Percentiles rank a stretch among this genome's conserved stretches.
These are phyloP conservation scores for Paramecium bursaria DNA, from an alignment of 73 alveolate genomes.

Conservation along the genomic window DNA sequence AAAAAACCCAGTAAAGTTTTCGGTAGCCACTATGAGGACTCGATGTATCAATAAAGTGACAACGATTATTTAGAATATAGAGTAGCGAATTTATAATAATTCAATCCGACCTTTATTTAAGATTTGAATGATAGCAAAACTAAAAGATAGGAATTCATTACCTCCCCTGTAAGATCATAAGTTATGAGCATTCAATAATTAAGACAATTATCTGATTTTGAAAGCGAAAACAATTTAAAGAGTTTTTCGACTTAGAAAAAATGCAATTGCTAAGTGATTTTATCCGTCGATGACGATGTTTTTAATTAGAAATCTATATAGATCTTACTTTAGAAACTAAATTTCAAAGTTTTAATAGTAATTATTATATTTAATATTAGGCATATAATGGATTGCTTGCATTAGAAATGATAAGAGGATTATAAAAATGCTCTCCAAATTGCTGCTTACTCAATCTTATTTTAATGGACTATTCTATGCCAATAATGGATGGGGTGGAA, in stretches of 20 bases:
- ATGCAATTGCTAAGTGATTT: conserved; percentile 9
- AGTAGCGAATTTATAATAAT: not conserved
- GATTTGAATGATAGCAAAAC: conserved; percentile 4
- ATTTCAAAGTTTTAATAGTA: conserved; percentile 8
- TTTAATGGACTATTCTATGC: conserved; percentile 43
- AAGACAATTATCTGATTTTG: conserved; percentile 17
- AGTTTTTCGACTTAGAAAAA: not conserved
- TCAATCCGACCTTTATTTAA: not conserved
- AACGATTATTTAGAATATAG: not conserved
- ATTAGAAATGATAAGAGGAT: not conserved
- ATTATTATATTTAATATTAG: not conserved
- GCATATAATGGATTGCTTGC: conserved; percentile 46
- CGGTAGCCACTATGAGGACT: not conserved
- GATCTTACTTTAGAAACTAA: not conserved
- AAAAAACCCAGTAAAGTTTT: not conserved
- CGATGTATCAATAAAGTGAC: not conserved
- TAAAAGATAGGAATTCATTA: not conserved
- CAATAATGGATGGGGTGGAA: conserved; percentile 8
- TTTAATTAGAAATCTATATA: conserved; percentile 23
- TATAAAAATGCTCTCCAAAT: not conserved
- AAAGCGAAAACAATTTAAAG: conserved; percentile 1
- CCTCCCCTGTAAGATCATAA: not conserved
- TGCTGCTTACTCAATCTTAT: not conserved
- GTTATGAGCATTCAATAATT: conserved; percentile 26
- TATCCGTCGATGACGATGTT: conserved; percentile 47